These are phyloP conservation scores for Fusarium sp. DNA, from an alignment of 2,329 filamentous ascomycete genomes.

Conservation along the genomic window DNA sequence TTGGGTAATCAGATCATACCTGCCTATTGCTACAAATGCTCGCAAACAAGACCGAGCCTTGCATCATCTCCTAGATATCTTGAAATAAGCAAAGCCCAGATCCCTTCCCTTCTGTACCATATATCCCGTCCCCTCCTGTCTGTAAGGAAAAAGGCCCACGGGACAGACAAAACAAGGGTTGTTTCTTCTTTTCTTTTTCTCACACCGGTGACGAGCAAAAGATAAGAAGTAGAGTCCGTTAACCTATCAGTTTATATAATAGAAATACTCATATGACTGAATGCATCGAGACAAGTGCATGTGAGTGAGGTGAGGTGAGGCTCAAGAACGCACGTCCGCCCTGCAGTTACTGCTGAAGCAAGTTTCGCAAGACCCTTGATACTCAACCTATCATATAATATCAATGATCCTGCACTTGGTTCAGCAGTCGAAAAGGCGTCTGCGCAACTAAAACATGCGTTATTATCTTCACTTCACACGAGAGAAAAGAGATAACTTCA, in stretches of 20 bases:
- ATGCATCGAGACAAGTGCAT: conserved; percentile 5
- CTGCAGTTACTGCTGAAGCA: neutral
- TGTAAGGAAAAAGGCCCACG: neutral
- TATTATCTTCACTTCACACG: neutral
- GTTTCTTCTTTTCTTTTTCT: conserved; percentile 27
- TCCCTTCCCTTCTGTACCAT: neutral
- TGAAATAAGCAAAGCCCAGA: conserved; percentile 7
- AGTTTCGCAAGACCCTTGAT: neutral
- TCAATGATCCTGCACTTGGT: neutral
- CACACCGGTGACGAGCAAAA: conserved; percentile 14
- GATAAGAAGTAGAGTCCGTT: conserved; percentile 10
- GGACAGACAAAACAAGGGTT: conserved; percentile 15
- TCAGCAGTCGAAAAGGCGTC: neutral
- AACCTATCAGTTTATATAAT: neutral
- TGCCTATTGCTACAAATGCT: neutral
- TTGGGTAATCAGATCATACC: neutral
- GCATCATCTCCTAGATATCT: neutral
- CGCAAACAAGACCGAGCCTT: neutral
- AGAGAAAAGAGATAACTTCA: conserved; percentile 27
- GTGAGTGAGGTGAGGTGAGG: neutral
- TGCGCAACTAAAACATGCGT: neutral
- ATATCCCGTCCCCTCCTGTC: conserved; percentile 3
- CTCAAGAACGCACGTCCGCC: neutral
- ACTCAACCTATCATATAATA: neutral
- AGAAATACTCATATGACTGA: neutral